Evolutionary conservation across 129 eudicot genomes (phyloP).

Genomic region (Centella asiatica): DNA sequence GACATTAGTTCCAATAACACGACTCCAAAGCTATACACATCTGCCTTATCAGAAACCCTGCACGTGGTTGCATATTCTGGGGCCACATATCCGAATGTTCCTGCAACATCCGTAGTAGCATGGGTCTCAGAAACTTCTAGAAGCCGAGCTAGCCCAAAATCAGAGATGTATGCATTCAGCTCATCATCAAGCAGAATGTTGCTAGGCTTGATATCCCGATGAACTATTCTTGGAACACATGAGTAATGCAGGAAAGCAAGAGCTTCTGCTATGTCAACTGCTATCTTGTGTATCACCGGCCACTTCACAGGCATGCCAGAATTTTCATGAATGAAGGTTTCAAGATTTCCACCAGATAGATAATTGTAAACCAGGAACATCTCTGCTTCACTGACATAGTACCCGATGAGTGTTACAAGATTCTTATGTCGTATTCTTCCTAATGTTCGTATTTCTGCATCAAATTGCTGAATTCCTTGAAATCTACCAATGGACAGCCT

Average conservation of each 20-base stretch:
- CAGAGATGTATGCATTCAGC: constrained; percentile 51
- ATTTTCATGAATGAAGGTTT: constrained; percentile 28
- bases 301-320: constrained; percentile 14
- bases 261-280: constrained; percentile 39
- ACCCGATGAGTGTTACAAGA: constrained; percentile 34
- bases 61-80: constrained; percentile 55
- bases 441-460: constrained; percentile 31
- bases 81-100: constrained; percentile 61
- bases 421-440: constrained; percentile 30
- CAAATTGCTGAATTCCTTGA: constrained; percentile 31
- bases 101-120: constrained; percentile 55
- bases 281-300: constrained; percentile 36
- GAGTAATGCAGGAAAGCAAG: constrained; percentile 46
- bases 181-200: constrained; percentile 49
- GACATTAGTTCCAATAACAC: constrained; percentile 50
- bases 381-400: constrained; percentile 26
- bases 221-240: constrained; percentile 47
- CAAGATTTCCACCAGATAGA: constrained; percentile 34
- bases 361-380: constrained; percentile 33
- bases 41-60: constrained; percentile 53
- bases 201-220: constrained; percentile 59
- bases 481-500: constrained; percentile 24
- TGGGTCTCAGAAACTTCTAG: constrained; percentile 54
- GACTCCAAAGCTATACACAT: constrained; percentile 54
- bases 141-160: constrained; percentile 52